Percentiles rank a stretch among this genome's conserved stretches.
These are phyloP conservation scores for Malassezia pachydermatis DNA, from an alignment of 1,284 basidiomycete genomes.

Conservation along the genomic window DNA sequence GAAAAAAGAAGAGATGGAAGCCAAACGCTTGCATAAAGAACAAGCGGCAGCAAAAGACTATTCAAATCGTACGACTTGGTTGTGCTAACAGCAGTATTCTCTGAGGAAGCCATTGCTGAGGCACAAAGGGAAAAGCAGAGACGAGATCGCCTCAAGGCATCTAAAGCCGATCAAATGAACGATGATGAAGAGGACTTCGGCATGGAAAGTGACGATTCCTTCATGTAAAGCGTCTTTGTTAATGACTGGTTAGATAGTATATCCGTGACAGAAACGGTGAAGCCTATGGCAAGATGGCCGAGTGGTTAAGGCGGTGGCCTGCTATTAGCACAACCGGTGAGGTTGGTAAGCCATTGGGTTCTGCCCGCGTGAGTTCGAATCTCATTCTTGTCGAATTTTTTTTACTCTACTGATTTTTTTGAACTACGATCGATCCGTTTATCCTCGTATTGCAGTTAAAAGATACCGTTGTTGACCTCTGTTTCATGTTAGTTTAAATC, in stretches of 20 bases:
- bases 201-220: constrained; percentile 36
- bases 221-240: no score
- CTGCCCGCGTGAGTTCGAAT: constrained; percentile 48
- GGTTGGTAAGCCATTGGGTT: constrained; percentile 23
- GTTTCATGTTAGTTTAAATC: neutral
- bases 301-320: constrained; percentile 46
- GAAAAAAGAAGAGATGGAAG: constrained; percentile 28
- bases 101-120: constrained; percentile 37
- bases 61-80: constrained; percentile 48
- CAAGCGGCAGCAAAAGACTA: constrained; percentile 49
- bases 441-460: neutral
- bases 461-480: constrained; percentile 14
- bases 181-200: constrained; percentile 23
- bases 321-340: constrained; percentile 17
- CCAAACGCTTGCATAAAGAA: constrained; percentile 51
- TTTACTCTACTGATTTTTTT: neutral
- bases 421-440: neutral
- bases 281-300: constrained; percentile 43
- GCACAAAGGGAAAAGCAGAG: constrained; percentile 25
- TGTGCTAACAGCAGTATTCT: constrained; percentile 24
- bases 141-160: constrained; percentile 12
- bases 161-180: no score
- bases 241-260: neutral
- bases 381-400: constrained; percentile 45
- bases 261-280: neutral